phyloP scores from a whole-genome alignment of 2,329 filamentous ascomycete species.

The Pyrenophora teres region DNA sequence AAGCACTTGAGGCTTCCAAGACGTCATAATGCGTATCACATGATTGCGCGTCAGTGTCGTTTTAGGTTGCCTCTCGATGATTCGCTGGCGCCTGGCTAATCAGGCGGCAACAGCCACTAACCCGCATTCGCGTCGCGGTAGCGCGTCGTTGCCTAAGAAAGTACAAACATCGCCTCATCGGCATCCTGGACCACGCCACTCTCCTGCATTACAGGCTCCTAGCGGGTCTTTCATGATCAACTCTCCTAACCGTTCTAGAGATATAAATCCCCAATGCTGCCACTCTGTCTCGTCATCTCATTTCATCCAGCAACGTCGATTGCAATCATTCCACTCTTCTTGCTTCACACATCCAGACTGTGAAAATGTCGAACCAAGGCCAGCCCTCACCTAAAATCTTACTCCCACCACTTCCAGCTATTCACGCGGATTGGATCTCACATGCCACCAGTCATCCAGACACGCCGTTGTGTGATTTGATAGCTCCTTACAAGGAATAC shows the following conservation, averaged over 20 bases:
- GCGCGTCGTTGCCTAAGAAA: conserved; percentile 6
- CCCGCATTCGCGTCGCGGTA: not conserved
- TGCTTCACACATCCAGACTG: not conserved
- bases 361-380: conserved; percentile 18
- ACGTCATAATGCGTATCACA: conserved; percentile 1
- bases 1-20: no score
- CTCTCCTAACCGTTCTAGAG: not conserved
- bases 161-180: conserved; percentile 24
- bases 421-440: conserved; percentile 50
- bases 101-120: conserved; percentile 3
- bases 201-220: not conserved
- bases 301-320: not conserved
- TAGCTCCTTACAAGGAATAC: conserved; percentile 70
- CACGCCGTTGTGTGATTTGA: conserved; percentile 60
- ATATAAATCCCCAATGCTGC: not conserved
- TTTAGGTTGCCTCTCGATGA: not conserved
- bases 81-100: conserved; percentile 5
- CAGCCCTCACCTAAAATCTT: conserved; percentile 6
- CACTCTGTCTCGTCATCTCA: not conserved
- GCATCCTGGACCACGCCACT: not conserved
- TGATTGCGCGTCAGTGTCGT: conserved; percentile 1
- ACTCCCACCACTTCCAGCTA: conserved; percentile 47
- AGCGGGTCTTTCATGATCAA: not conserved
- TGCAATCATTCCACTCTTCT: not conserved
- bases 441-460: conserved; percentile 63